Evolutionary conservation across 2,329 filamentous ascomycete species (phyloP), one percentile per base, ranked within the genome.

Genomic region (Hymenoscyphus repandus): DNA sequence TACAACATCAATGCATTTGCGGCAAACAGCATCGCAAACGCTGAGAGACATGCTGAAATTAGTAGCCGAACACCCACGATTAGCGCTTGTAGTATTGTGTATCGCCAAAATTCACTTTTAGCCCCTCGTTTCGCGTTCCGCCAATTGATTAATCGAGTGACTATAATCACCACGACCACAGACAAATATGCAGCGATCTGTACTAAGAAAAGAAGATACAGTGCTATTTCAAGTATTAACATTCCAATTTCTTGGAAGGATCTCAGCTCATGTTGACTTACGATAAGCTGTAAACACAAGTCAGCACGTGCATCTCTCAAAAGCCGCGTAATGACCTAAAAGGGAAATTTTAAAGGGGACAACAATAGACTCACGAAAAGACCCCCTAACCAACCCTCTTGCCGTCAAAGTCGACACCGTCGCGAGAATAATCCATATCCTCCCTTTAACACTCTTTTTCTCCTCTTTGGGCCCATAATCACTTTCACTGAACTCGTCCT

Each of bases 281-380:
- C 38, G 38, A 40, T 40, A 40, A 3, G 38, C 38, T 40, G 15
- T 43, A 12, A 43, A 30, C 20, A 43, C 22, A 27, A 36, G 44
- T 46, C 34, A 46, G 44, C 20, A 46, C 18, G 18, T 31, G 17
- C 34, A 33, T 34, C 22, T 15, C 2, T 37, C 32, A 7, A 39
- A 37, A 40, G 22, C 22, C 22, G 22, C 22, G 22, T 27, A 27
- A 27, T 27, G 22, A 7, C 22, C 22, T 7, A 27, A 27, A n/a
- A 27, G 22, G 22, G 22, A 27, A 4, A 27, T 27, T 27, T 27
- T 27, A 3, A 40, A 11, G 38, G 15, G n/a, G n/a, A n/a, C n/a
- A 33, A 17, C 31, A 27, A 18, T 9, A 39, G 33, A 60, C 62
- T 56, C 52, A 64, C 62, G 53, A 61, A 63, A 63, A 41, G 49